phyloP scores from a whole-genome alignment of 495 filamentous ascomycete genomes.

The Bombardia bombarda region DNA sequence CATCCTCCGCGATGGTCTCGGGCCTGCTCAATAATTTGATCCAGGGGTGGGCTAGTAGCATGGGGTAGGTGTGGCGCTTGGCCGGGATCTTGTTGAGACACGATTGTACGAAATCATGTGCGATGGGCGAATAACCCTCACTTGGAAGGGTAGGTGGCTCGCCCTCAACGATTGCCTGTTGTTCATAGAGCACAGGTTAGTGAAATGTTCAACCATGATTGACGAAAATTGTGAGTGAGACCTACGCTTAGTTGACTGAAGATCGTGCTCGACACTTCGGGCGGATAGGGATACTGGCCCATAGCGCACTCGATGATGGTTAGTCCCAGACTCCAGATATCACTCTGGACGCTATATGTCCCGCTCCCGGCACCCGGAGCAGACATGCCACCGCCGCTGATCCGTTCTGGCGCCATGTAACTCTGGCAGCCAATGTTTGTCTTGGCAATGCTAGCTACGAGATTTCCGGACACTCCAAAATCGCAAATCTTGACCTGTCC shows the following conservation, averaged over 20 bases:
- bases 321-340: slow-evolving; percentile 94
- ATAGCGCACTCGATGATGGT: slow-evolving; percentile 95
- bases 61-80: slow-evolving; percentile 82
- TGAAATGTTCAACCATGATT: background rate
- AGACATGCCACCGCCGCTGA: slow-evolving; percentile 75
- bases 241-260: slow-evolving; percentile 96
- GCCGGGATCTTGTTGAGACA: slow-evolving; percentile 92
- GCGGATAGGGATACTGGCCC: slow-evolving; percentile 93
- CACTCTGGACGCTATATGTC: slow-evolving; percentile 95
- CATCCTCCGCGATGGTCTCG: slow-evolving; percentile 69
- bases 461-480: slow-evolving; percentile 93
- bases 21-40: slow-evolving; percentile 72
- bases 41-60: slow-evolving; percentile 86
- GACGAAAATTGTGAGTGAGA: slow-evolving; percentile 8
- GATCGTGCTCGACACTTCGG: slow-evolving; percentile 97
- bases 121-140: slow-evolving; percentile 67
- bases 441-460: slow-evolving; percentile 95
- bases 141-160: slow-evolving; percentile 79
- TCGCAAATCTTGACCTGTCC: slow-evolving; percentile 98
- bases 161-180: slow-evolving; percentile 92
- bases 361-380: slow-evolving; percentile 63
- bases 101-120: slow-evolving; percentile 77
- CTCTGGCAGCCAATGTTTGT: slow-evolving; percentile 99
- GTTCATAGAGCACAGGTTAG: slow-evolving; percentile 4
- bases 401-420: slow-evolving; percentile 98